Evolutionary conservation across 768 basidiomycete genomes (phyloP), one percentile per base, ranked within the genome.

Genomic region (Trametes maxima): DNA sequence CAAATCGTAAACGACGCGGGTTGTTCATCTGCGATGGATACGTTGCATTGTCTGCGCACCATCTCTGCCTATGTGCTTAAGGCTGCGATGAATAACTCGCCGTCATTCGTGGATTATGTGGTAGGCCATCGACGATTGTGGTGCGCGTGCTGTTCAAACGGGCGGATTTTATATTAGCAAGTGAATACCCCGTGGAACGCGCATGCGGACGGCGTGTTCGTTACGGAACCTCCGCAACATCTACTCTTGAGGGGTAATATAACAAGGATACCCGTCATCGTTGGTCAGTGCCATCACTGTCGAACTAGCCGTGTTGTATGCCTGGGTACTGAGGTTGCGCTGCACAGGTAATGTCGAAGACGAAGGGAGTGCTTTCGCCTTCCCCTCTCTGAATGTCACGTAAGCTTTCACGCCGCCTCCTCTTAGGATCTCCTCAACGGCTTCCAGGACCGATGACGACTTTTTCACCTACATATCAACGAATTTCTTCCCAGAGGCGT

Each of bases 21-120:
- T 1, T 69, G 69, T 40, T 28, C 54, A 8, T 39, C 33, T 33
- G 24, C 63, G 3, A 21, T 44, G 0, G 59, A 65, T 46, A 62
- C 66, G 2, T 53, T 68, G 33, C 47, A 65, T n/a, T 70, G 69
- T 25, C 57, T 68, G 46, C 63, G 68, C 0, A 54, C 37, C 21
- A 58, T 63, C 2, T 59, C 63, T 21, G 53, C 47, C 6, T 48
- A 47, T 4, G 56, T 54, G 0, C 53, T 67, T 22, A 56, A 55
- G 47, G 55, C 53, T 3, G 65, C 64, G 3, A 60, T 65, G 36
- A 25, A 49, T 24, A 50, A 47, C 16, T 45, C 61, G 16, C 60
- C 61, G 3, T 58, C 59, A 3, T 66, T 63, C 39, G 48, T 45
- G 8, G 43, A 59, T 42, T 58, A 50, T 16, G 48, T 43, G 33